Base-by-base conservation (phyloP, 169 alveolate species). In the Eimeria maxima region DNA sequence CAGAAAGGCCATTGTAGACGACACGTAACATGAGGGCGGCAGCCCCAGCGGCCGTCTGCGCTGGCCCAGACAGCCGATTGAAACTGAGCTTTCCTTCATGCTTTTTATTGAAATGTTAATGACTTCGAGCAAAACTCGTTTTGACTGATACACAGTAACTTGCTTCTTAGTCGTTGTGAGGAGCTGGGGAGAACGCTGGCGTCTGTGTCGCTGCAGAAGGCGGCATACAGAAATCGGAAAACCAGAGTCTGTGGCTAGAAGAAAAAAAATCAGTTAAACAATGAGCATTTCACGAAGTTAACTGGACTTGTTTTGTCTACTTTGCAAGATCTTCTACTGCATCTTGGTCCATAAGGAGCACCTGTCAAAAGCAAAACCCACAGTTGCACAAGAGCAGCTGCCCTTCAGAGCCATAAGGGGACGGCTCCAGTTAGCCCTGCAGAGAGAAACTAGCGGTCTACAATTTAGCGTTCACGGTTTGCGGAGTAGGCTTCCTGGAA, bases 401-500 rank as follows among this genome's bases (percentile, higher is more conserved):
- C 55, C 1, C 6, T 18, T 29, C 7, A 1, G 0, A 5, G 13
- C 38, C 53, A 14, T 0, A 33, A 53, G 18, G 63, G 63, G 63
- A 53, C 63, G 11, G 63, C 18, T 8, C 63, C 63, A 53, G 63
- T 11, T 16, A 53, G 18, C 63, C 63, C 63, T 16, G 11, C 63
- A 0, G 63, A 53, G 22, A 11, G 63, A 8, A 18, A 60, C n/a
- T 16, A 8, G 22, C 55, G 27, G 53, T 73, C 13, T n/a, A 33
- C 55, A 27, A 53, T 73, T 73, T 38, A 73, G 83, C 55, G 83
- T 33, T 73, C 22, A 69, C 74, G 83, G 83, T 33, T 73, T 73
- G 14, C 45, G 80, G 45, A n/a, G 3, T 69, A 69, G 80, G 80
- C 2, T 69, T 69, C 18, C 18, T 10, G 16, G 44, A n/a, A 6